Evolutionary conservation across 2,329 filamentous ascomycete genomes (phyloP).

Genomic region (Trichoderma sp.): DNA sequence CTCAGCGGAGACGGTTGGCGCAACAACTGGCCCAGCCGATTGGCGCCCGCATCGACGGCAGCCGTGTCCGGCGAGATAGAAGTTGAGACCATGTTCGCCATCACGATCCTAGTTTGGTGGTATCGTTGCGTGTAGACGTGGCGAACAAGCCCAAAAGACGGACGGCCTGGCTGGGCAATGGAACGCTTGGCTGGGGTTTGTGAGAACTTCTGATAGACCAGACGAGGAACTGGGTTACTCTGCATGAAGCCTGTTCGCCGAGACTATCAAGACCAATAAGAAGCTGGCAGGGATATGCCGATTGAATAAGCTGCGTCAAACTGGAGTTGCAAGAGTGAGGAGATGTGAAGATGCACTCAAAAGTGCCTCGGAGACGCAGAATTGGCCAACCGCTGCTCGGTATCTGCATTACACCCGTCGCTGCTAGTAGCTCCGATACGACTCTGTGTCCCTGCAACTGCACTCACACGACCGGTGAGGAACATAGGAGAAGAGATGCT

Average conservation of each 20-base stretch:
- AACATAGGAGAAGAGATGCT: not conserved
- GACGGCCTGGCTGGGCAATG: constrained; percentile 15
- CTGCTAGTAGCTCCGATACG: constrained; percentile 14
- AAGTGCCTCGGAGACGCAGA: constrained; percentile 3
- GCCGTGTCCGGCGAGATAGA: not conserved
- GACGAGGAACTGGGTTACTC: not conserved
- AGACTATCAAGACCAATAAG: not conserved
- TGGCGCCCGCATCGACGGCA: constrained; percentile 4
- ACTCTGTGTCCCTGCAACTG: not conserved
- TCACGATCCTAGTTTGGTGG: too few species aligned
- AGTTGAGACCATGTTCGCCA: not conserved
- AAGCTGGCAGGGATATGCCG: not conserved
- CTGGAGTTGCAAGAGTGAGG: too few species aligned
- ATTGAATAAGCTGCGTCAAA: not conserved
- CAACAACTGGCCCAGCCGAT: constrained; percentile 1
- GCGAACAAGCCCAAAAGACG: constrained; percentile 4
- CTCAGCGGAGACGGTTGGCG: constrained; percentile 10
- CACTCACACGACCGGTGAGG: not conserved
- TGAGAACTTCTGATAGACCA: constrained; percentile 2
- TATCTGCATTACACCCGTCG: not conserved
- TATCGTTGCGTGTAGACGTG: not conserved
- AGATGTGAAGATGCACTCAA: constrained; percentile 4
- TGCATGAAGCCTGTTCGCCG: not conserved
- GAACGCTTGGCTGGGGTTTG: not conserved
- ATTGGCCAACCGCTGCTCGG: not conserved